Percentiles rank a stretch among this genome's conserved stretches.
phyloP scores from a whole-genome alignment of 2,329 filamentous ascomycete genomes.

The Aureobasidium pullulans region DNA sequence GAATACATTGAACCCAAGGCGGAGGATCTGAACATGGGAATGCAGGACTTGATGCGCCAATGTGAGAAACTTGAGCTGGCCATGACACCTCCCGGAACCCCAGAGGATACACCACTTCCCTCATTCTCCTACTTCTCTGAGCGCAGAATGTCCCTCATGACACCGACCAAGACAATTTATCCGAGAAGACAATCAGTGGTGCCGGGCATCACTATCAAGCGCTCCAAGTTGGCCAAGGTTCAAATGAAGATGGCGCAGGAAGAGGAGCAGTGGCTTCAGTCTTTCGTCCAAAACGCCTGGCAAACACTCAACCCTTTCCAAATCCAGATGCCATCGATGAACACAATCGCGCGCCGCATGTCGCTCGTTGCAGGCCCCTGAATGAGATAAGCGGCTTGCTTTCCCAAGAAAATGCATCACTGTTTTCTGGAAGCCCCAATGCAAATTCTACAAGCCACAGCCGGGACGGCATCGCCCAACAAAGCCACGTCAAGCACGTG shows the following conservation, averaged over 20 bases:
- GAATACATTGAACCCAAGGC: constrained; percentile 38
- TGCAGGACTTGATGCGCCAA: constrained; percentile 40
- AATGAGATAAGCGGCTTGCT: not conserved
- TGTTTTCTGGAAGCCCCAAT: constrained; percentile 3
- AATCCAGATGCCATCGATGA: constrained; percentile 4
- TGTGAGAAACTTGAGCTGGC: constrained; percentile 33
- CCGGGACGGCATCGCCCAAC: not conserved
- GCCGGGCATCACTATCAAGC: constrained; percentile 29
- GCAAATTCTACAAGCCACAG: not conserved
- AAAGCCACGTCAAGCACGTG: not conserved
- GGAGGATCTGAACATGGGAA: constrained; percentile 33
- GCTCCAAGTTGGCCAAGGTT: constrained; percentile 39
- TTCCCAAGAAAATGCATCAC: not conserved
- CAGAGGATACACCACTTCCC: constrained; percentile 18
- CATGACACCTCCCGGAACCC: constrained; percentile 17
- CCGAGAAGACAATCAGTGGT: constrained; percentile 9
- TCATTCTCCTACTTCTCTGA: constrained; percentile 14
- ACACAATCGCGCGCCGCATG: constrained; percentile 8
- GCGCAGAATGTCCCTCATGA: constrained; percentile 14
- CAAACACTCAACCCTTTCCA: constrained; percentile 23
- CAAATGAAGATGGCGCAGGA: constrained; percentile 37
- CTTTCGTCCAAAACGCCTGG: constrained; percentile 38
- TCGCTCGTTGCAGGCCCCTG: constrained; percentile 10
- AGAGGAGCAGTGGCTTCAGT: constrained; percentile 35
- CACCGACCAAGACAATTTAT: constrained; percentile 11